These are phyloP conservation scores for Polytrichum commune DNA, from an alignment of 225 moss, liverwort and hornwort genomes.

Conservation along the genomic window DNA sequence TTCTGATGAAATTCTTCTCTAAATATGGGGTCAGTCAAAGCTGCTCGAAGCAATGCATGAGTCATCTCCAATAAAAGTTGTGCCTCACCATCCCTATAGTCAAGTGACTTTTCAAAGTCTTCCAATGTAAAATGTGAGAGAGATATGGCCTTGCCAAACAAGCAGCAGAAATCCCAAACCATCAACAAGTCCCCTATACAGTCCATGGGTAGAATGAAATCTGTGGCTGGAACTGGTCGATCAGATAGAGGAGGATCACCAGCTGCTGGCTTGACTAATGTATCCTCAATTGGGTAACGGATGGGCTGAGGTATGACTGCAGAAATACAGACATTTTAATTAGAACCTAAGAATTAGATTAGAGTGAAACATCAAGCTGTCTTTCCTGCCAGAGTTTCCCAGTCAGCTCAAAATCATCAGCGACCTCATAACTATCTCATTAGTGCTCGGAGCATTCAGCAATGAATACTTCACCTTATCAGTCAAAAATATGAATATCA, in stretches of 20 bases:
- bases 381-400: neutral
- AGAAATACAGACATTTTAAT: slow-evolving; percentile 10
- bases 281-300: slow-evolving; percentile 94
- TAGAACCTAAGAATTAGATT: neutral
- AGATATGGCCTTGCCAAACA: slow-evolving; percentile 81
- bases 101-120: slow-evolving; percentile 89
- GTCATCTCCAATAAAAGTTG: slow-evolving; percentile 74
- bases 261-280: slow-evolving; percentile 61
- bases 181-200: slow-evolving; percentile 82
- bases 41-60: slow-evolving; percentile 78
- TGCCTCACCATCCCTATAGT: slow-evolving; percentile 87
- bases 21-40: slow-evolving; percentile 69
- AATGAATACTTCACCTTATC: no score
- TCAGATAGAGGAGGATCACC: slow-evolving; percentile 68
- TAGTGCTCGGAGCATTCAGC: no score
- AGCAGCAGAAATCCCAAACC: slow-evolving; percentile 97
- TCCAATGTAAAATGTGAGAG: slow-evolving; percentile 86
- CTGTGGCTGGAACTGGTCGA: slow-evolving; percentile 84
- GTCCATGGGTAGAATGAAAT: slow-evolving; percentile 80
- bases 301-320: slow-evolving; percentile 51
- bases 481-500: no score
- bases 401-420: neutral
- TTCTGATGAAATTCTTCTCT: slow-evolving; percentile 87
- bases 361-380: neutral
- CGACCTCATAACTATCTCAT: neutral